Percentiles rank a stretch among this genome's conserved stretches.
Evolutionary conservation across 1,284 basidiomycete species (phyloP).

Genomic region (Papiliotrema laurentii): DNA sequence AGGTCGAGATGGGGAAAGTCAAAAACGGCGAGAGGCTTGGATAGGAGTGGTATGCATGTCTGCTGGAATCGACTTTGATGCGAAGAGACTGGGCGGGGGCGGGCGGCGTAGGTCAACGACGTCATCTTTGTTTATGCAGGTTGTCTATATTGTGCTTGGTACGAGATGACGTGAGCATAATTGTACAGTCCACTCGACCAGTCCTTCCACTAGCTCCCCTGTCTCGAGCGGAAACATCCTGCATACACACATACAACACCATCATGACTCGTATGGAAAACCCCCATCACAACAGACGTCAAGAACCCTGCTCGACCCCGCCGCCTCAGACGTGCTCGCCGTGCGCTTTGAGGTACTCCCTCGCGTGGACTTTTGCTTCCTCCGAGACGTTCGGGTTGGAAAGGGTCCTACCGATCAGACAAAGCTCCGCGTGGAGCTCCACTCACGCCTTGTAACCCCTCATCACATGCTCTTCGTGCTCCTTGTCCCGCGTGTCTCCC

Average conservation of each 20-base stretch:
- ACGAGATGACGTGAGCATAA: too few relatives aligned
- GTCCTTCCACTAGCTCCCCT: too few relatives aligned
- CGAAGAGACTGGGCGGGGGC: too few relatives aligned
- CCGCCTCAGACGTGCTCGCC: neutral
- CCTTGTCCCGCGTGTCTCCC: neutral
- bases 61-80: too few relatives aligned
- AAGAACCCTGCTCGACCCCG: neutral
- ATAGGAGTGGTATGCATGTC: neutral
- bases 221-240: too few relatives aligned
- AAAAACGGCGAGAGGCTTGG: too few relatives aligned
- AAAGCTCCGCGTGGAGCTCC: neutral
- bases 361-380: constrained; percentile 8
- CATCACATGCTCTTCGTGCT: neutral
- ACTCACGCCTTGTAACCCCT: constrained; percentile 16
- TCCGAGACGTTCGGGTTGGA: constrained; percentile 6
- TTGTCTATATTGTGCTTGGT: too few relatives aligned
- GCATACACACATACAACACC: neutral
- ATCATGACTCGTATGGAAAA: neutral
- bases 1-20: neutral
- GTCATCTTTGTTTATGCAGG: too few relatives aligned
- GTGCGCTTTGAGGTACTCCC: neutral
- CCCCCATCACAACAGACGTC: neutral
- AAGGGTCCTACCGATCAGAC: constrained; percentile 3
- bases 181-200: too few relatives aligned
- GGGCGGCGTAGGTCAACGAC: too few relatives aligned